Percentiles rank a stretch among this genome's conserved stretches.
Evolutionary conservation across 768 basidiomycete genomes (phyloP).

Genomic region (Macrolepiota fuliginosa): DNA sequence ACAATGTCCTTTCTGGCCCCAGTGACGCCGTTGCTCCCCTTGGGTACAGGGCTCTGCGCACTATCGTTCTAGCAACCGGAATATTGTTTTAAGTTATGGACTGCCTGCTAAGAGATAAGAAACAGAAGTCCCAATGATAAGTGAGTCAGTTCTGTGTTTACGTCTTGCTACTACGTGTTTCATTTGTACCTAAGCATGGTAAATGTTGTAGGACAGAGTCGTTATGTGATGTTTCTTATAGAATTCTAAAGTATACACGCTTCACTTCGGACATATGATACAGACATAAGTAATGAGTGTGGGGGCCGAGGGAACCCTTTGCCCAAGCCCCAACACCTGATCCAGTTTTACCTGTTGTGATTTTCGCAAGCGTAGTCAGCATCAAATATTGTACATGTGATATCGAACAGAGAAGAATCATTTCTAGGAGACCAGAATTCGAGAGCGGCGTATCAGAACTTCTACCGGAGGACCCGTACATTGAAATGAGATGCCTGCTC

Average conservation of each 20-base stretch:
- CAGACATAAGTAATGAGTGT: background rate
- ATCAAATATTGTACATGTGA: slow-evolving; percentile 9
- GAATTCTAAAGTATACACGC: slow-evolving; percentile 2
- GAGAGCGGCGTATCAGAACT: slow-evolving; percentile 12
- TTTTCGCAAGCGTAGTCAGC: slow-evolving; percentile 12
- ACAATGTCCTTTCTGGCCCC: background rate
- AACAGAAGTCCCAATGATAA: background rate
- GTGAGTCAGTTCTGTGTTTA: too few species aligned
- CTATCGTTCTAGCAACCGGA: too few species aligned
- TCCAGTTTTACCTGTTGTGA: background rate
- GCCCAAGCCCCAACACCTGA: slow-evolving; percentile 9
- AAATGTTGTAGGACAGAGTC: background rate
- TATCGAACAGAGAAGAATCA: background rate
- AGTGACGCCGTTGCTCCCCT: background rate
- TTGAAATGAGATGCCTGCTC: background rate
- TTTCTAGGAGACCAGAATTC: slow-evolving; percentile 1
- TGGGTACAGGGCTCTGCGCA: slow-evolving; percentile 7
- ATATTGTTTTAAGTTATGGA: too few species aligned
- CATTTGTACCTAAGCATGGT: background rate
- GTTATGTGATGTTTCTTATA: slow-evolving; percentile 3
- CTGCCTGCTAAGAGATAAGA: too few species aligned
- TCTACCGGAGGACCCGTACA: background rate
- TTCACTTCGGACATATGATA: slow-evolving; percentile 1
- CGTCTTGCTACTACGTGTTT: too few species aligned
- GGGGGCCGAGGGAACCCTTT: slow-evolving; percentile 7